Evolutionary conservation across 1,139 yeast species (phyloP), one percentile per base, ranked within the genome.

Genomic region (Zygoascus sp.): DNA sequence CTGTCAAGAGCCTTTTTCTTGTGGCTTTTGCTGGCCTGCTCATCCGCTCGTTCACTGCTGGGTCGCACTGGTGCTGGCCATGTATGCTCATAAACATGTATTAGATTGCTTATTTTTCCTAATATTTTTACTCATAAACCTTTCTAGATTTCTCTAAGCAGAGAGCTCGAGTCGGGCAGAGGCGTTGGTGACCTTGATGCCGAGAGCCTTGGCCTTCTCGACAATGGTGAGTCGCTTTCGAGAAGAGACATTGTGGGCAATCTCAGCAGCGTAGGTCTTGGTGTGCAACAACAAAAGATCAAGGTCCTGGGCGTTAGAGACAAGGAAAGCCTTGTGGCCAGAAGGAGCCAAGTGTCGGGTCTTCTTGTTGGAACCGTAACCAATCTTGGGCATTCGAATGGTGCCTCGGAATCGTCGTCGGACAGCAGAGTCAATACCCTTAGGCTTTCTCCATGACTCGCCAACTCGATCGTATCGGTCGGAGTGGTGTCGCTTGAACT

Each of bases 351-450:
- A 72, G 82, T 82, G 88, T 78, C 84, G 89, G 73, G 98, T 92
- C 82, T 83, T 88, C 82, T 89, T 92, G 96, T 92, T 89, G 67
- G 97, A 89, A 77, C 98, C 97, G 82, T 87, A 94, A 80, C 99
- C 99, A 70, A 94, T 90, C 81, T 86, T 90, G 81, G 99, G 99
- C 83, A 90, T 95, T 69, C 92, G 81, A 72, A 92, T 86, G 77
- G 94, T 84, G 71, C 98, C 98, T 84, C 97, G 88, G 95, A 92
- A 94, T 81, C 97, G 88, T 83, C 97, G 90, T 83, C 97, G 90
- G 74, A 90, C 97, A 79, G 90, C 83, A 67, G 97, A 90, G 82
- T 94, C 99, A 72, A 94, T 94, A 92, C 99, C 99, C 88, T 90
- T 92, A 80, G 94, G 98, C 81, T 92, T 92, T 88, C 99, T 92